Percentiles rank a stretch among this genome's conserved stretches.
phyloP scores from a whole-genome alignment of 495 filamentous ascomycete genomes.

The Evernia prunastri region DNA sequence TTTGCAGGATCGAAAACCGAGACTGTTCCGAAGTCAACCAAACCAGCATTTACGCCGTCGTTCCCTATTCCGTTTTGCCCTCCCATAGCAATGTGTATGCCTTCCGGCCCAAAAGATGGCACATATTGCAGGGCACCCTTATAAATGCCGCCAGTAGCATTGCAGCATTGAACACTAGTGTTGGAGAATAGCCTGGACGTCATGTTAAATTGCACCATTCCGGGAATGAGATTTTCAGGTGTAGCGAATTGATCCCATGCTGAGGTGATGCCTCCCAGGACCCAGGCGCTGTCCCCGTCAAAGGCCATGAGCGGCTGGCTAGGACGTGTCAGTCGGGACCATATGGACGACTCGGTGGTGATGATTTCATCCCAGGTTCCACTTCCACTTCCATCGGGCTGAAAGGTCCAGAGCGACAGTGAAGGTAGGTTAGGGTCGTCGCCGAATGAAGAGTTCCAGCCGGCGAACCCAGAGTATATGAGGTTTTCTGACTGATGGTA shows the following conservation, averaged over 20 bases:
- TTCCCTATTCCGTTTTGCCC: slow-evolving; percentile 4
- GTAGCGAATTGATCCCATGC: neutral
- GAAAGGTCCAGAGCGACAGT: slow-evolving; percentile 22
- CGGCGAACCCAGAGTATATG: slow-evolving; percentile 17
- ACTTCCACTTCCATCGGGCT: slow-evolving; percentile 18
- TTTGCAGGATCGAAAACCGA: slow-evolving; percentile 19
- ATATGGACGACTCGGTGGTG: neutral
- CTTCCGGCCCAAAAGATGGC: slow-evolving; percentile 24
- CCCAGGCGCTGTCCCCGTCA: slow-evolving; percentile 11
- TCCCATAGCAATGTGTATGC: slow-evolving; percentile 22
- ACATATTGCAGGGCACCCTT: slow-evolving; percentile 23
- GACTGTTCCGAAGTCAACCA: slow-evolving; percentile 16
- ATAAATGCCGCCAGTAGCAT: slow-evolving; percentile 1
- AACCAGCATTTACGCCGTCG: neutral
- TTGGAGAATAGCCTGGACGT: slow-evolving; percentile 15
- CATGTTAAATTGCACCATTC: slow-evolving; percentile 23
- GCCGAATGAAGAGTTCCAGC: slow-evolving; percentile 7
- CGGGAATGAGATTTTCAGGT: slow-evolving; percentile 3
- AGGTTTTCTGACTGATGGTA: slow-evolving; percentile 15
- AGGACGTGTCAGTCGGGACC: neutral
- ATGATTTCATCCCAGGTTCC: slow-evolving; percentile 18
- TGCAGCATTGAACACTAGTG: slow-evolving; percentile 12
- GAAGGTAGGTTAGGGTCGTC: neutral
- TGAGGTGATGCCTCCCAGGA: slow-evolving; percentile 8
- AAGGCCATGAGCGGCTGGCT: neutral